phyloP scores from a whole-genome alignment of 352 stramenopile species.

The Globisporangium radiosum region DNA sequence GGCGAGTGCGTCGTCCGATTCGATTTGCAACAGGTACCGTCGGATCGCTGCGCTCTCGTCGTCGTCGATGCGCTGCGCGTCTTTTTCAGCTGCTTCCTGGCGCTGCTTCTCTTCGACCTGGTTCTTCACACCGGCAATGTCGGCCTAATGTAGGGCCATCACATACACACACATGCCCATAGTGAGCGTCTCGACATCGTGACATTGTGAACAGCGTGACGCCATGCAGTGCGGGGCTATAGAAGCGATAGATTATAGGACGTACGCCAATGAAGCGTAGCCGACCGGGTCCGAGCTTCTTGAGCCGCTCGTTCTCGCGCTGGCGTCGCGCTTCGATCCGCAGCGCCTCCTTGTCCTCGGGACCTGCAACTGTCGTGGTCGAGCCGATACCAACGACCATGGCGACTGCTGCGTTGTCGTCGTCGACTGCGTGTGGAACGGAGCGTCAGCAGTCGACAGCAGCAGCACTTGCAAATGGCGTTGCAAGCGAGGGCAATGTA shows the following conservation, averaged over 20 bases:
- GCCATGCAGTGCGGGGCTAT: too few species aligned
- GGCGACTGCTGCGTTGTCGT: conserved; percentile 1
- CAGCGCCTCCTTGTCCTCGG: conserved; percentile 41
- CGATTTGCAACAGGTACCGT: conserved; percentile 69
- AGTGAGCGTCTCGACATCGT: too few species aligned
- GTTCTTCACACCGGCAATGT: conserved; percentile 71
- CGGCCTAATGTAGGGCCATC: conserved; percentile 22
- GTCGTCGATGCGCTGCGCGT: conserved; percentile 33
- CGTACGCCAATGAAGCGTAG: conserved; percentile 64
- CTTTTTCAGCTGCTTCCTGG: conserved; percentile 33
- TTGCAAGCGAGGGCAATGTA: too few species aligned
- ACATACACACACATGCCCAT: too few species aligned
- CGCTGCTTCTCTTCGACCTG: conserved; percentile 63
- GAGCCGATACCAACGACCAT: conserved; percentile 10
- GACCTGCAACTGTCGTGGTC: conserved; percentile 1
- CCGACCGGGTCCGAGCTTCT: conserved; percentile 57
- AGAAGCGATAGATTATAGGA: neutral
- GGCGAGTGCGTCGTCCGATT: conserved; percentile 57
- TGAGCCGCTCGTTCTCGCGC: conserved; percentile 57
- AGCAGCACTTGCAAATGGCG: too few species aligned
- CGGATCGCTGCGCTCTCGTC: conserved; percentile 64
- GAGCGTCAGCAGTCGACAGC: neutral
- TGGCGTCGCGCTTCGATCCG: conserved; percentile 50
- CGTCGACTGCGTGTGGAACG: neutral
- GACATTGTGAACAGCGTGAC: too few species aligned